Conservation (phyloP, 2,329 filamentous ascomycete genomes). For the Leptographium wingfieldii region DNA sequence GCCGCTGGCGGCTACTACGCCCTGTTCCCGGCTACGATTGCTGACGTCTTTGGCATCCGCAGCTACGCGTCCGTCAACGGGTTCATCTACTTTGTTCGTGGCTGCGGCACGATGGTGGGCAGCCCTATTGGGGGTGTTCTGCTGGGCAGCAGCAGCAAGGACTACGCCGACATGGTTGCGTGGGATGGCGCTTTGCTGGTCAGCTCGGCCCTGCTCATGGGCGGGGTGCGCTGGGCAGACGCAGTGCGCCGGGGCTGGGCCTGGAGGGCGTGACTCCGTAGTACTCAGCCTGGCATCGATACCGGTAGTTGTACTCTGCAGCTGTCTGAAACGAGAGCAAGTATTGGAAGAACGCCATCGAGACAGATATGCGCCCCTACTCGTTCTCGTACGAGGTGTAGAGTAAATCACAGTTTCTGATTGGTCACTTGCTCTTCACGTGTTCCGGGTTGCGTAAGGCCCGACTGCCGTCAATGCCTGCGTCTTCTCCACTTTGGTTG, state of each 20-base stretch:
- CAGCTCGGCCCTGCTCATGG: conserved; percentile 24
- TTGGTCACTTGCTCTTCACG: conserved; percentile 2
- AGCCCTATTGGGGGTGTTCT: conserved; percentile 30
- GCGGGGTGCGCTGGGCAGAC: conserved; percentile 27
- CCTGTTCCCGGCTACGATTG: conserved; percentile 31
- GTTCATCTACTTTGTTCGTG: conserved; percentile 31
- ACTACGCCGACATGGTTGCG: conserved; percentile 25
- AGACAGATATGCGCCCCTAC: too few relatives aligned
- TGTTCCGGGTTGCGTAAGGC: too few relatives aligned
- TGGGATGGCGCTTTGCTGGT: conserved; percentile 29
- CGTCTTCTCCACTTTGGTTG: not conserved
- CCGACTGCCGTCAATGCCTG: too few relatives aligned
- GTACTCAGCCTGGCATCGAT: not conserved
- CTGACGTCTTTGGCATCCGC: conserved; percentile 34
- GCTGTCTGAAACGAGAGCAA: not conserved
- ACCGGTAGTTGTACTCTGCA: not conserved
- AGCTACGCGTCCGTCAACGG: conserved; percentile 34
- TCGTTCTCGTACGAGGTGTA: not conserved
- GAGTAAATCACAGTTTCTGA: conserved; percentile 5
- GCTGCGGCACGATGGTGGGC: conserved; percentile 30
- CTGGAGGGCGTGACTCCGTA: conserved; percentile 8
- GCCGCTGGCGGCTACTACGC: conserved; percentile 31
- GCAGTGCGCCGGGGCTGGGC: conserved; percentile 11
- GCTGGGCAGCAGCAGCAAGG: conserved; percentile 16
- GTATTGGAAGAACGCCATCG: not conserved